phyloP scores from a whole-genome alignment of 1,284 basidiomycete genomes.

The Cryptococcus floricola region DNA sequence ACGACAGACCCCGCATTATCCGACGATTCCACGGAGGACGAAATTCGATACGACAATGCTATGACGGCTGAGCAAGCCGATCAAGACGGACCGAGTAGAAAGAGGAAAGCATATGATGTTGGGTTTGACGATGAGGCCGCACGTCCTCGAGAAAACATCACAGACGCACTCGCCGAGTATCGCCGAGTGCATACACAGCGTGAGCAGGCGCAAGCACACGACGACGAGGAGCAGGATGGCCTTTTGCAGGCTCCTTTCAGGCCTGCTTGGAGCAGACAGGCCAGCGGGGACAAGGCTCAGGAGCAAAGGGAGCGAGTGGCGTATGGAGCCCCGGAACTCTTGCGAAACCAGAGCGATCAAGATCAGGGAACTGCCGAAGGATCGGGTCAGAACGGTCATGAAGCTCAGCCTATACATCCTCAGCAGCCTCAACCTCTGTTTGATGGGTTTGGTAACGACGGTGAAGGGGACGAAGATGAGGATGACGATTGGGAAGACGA shows the following conservation, averaged over 20 bases:
- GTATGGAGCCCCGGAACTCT: slow-evolving; percentile 20
- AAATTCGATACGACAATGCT: too few relatives aligned
- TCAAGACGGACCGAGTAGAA: too few relatives aligned
- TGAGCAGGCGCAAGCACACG: neutral
- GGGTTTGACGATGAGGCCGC: too few relatives aligned
- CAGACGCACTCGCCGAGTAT: neutral
- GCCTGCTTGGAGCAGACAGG: neutral
- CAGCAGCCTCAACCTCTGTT: neutral
- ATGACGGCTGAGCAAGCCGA: too few relatives aligned
- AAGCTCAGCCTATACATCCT: neutral
- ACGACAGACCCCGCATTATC: too few relatives aligned
- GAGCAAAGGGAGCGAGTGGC: slow-evolving; percentile 12
- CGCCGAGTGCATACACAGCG: neutral
- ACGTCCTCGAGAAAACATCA: too few relatives aligned
- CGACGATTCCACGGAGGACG: too few relatives aligned
- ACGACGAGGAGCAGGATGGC: neutral
- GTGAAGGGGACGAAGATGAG: slow-evolving; percentile 6
- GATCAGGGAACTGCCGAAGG: neutral
- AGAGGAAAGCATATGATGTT: too few relatives aligned
- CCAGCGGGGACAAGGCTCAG: neutral
- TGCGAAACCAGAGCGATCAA: slow-evolving; percentile 9
- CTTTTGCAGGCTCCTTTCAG: neutral
- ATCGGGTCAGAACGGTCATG: neutral
- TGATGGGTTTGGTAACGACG: slow-evolving; percentile 3
- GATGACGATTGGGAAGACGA: slow-evolving; percentile 16